Conservation (phyloP, 116 monocot genomes). For the Posidonia oceanica region DNA sequence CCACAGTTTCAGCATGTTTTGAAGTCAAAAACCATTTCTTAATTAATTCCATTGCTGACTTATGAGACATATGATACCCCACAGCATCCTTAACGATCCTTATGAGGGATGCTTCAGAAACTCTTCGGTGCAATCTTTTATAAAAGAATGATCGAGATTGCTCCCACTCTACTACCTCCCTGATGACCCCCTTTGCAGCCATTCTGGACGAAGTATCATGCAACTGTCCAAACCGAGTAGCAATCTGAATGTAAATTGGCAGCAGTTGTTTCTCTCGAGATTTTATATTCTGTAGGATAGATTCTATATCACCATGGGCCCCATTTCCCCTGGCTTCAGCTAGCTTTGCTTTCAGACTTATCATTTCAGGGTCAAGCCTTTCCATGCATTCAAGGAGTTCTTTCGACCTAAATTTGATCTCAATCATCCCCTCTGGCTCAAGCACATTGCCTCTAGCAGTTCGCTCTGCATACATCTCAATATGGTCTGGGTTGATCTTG, state of each 20-base stretch:
- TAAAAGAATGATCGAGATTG: constrained; percentile 78
- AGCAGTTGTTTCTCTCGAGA: constrained; percentile 66
- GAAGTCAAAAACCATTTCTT: constrained; percentile 69
- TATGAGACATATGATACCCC: constrained; percentile 43
- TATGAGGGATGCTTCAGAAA: constrained; percentile 47
- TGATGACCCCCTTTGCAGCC: constrained; percentile 82
- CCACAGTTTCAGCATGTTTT: constrained; percentile 4
- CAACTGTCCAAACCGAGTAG: constrained; percentile 83
- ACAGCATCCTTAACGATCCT: constrained; percentile 48
- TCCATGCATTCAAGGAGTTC: constrained; percentile 89
- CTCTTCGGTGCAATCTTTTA: constrained; percentile 69
- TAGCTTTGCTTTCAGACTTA: constrained; percentile 40
- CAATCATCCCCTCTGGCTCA: constrained; percentile 94
- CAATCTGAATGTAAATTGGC: constrained; percentile 84
- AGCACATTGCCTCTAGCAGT: constrained; percentile 95
- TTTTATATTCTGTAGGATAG: constrained; percentile 38
- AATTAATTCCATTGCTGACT: constrained; percentile 48
- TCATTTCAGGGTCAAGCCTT: constrained; percentile 64
- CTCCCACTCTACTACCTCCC: constrained; percentile 76
- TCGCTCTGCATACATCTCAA: constrained; percentile 95
- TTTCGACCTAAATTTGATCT: constrained; percentile 88
- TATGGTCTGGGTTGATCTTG: constrained; percentile 93
- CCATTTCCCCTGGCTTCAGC: constrained; percentile 24
- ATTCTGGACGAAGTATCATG: constrained; percentile 88
- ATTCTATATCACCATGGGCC: constrained; percentile 23